These are phyloP conservation scores for Eimeria falciformis DNA, from an alignment of 169 alveolate species.

Conservation along the genomic window DNA sequence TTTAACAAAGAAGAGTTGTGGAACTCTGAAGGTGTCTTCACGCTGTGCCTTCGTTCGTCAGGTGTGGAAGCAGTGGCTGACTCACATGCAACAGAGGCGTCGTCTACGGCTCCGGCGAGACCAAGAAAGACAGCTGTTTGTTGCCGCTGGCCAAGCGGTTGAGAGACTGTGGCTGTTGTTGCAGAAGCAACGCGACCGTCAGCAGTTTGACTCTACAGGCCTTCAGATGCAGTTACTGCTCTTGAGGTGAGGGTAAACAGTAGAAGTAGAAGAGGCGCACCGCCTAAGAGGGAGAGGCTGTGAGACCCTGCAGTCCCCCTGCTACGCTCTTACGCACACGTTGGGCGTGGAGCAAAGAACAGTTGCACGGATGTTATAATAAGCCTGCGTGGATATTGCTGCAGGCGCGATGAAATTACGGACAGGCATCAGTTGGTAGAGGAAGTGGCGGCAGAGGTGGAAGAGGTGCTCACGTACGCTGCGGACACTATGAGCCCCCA, in stretches of 20 bases:
- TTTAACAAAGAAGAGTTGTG: neutral
- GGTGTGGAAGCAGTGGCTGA: conserved; percentile 71
- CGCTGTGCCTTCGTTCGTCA: conserved; percentile 1
- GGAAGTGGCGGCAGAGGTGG: conserved; percentile 49
- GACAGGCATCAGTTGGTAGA: conserved; percentile 37
- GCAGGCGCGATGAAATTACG: conserved; percentile 18
- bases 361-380: too few relatives aligned
- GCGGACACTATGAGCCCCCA: conserved; percentile 31
- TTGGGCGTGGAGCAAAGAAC: too few relatives aligned
- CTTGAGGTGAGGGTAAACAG: conserved; percentile 34
- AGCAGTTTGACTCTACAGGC: conserved; percentile 27
- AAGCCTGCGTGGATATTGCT: too few relatives aligned
- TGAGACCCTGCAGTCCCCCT: too few relatives aligned
- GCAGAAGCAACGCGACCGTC: conserved; percentile 26
- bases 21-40: neutral
- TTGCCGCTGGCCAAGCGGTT: neutral
- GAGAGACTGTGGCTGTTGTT: conserved; percentile 65
- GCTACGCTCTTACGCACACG: too few relatives aligned
- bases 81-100: conserved; percentile 65
- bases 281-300: too few relatives aligned
- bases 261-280: too few relatives aligned
- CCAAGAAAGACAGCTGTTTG: conserved; percentile 67
- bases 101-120: conserved; percentile 70
- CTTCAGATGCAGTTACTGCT: conserved; percentile 42
- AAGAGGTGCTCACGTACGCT: conserved; percentile 17